Evolutionary conservation across 768 basidiomycete genomes (phyloP).

Genomic region (Russula abietina): DNA sequence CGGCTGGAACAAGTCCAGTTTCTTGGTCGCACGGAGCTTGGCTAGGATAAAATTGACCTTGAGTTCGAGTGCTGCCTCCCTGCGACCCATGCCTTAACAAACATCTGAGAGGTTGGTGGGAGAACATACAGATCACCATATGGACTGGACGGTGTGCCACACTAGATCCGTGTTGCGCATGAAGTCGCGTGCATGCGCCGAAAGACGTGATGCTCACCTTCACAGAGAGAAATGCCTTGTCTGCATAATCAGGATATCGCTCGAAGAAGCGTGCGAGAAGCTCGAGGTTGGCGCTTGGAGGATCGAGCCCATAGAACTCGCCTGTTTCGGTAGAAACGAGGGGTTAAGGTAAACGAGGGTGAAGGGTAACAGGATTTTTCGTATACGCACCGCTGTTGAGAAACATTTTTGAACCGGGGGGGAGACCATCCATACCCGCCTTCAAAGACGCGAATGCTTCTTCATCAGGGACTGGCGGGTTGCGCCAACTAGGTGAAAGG

Average conservation of each 20-base stretch:
- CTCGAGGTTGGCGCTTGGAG: constrained; percentile 41
- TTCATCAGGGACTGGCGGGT: constrained; percentile 45
- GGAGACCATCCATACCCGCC: constrained; percentile 40
- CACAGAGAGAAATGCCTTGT: constrained; percentile 44
- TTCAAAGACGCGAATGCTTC: constrained; percentile 58
- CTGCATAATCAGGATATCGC: constrained; percentile 39
- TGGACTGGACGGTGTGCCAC: constrained; percentile 15
- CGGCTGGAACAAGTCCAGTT: constrained; percentile 54
- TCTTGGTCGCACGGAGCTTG: constrained; percentile 47
- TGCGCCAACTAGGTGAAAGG: constrained; percentile 15
- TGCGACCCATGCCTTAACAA: neutral
- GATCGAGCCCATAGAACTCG: constrained; percentile 51
- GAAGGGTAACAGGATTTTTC: neutral
- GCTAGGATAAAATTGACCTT: constrained; percentile 21
- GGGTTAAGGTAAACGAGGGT: neutral
- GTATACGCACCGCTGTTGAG: constrained; percentile 43
- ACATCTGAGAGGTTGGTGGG: neutral
- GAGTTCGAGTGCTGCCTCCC: constrained; percentile 15
- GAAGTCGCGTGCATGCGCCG: neutral
- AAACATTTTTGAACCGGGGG: constrained; percentile 44
- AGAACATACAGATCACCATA: constrained; percentile 17
- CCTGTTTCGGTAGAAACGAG: constrained; percentile 29
- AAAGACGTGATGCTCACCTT: constrained; percentile 33
- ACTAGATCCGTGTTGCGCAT: neutral
- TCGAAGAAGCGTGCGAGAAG: constrained; percentile 47